Evolutionary conservation across 2,329 filamentous ascomycete genomes (phyloP), one percentile per base, ranked within the genome.

Genomic region (Davidsoniella virescens): DNA sequence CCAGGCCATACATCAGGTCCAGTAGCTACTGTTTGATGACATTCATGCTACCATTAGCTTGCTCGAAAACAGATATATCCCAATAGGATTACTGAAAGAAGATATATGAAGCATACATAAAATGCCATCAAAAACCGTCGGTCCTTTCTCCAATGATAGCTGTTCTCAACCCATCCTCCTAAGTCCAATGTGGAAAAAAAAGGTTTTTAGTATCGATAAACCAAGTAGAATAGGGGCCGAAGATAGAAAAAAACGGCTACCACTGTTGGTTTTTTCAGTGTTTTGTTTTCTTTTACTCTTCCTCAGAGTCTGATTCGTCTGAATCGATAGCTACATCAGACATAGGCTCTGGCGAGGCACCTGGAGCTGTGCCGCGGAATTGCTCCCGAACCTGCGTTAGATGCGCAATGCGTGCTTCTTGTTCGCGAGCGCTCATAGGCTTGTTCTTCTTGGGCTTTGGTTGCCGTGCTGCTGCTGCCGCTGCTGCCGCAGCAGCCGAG

Each of bases 401-500:
- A 58, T 75, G 68, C 25, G 71, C 69, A 57, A 84, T 82, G 51
- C 74, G 76, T 23, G 72, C 70, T 57, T 83, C 78, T 61, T 84
- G 80, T 62, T 84, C 80, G 18, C 68, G 67, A 55, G 80, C 81
- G 61, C 75, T 80, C 80, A 84, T 84, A 1, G 80, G 80, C 68
- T 84, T 84, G 63, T 84, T 83, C 69, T 82, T 82, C 67, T 79
- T 80, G 48, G 74, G 75, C 62, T 78, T 78, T 55, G 65, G 67
- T 20, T 64, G 62, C 41, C 62, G 60, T 46, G 61, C 54, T 0
- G 60, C 52, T 47, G 60, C 57, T 53, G 66, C 65, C 25, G 59
- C 54, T 7, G 61, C 53, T 4, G 61, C 54, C 2, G 56, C 54
- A 39, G 59, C 60, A 2, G 43, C 26, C 2, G 44, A 47, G 7